Conservation (phyloP, 768 basidiomycete species). For the Imleria badia region DNA sequence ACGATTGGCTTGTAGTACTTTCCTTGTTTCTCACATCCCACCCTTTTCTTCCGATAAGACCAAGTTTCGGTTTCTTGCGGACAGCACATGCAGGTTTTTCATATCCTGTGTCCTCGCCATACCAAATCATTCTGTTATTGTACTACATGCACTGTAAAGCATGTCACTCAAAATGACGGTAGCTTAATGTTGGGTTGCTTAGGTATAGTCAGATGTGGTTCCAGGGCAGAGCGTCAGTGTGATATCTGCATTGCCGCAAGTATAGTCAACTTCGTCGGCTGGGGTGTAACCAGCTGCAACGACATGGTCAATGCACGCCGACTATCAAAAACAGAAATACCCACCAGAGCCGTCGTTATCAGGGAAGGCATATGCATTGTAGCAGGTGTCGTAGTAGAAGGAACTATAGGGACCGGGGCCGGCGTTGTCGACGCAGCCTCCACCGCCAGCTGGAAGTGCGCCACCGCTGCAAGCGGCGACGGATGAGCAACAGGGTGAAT, state of each 20-base stretch:
- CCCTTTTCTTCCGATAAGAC: too few relatives aligned
- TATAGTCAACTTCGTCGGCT: slow-evolving; percentile 22
- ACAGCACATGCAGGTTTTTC: background rate
- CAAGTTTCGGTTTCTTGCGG: background rate
- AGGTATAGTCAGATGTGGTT: slow-evolving; percentile 9
- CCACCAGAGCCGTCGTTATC: slow-evolving; percentile 22
- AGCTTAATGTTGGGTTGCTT: background rate
- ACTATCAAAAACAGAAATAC: background rate
- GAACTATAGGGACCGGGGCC: background rate
- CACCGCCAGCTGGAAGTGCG: background rate
- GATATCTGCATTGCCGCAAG: slow-evolving; percentile 18
- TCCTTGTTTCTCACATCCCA: background rate
- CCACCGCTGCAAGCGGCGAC: background rate
- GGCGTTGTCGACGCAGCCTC: background rate
- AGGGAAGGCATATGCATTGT: slow-evolving; percentile 17
- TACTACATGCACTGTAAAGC: background rate
- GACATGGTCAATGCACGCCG: background rate
- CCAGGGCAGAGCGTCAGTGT: slow-evolving; percentile 23
- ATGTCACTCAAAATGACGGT: background rate
- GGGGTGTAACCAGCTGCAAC: slow-evolving; percentile 14
- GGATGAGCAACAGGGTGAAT: background rate
- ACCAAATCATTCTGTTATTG: background rate
- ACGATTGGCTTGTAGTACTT: background rate
- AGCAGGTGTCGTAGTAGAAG: background rate
- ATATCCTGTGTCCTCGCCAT: background rate